Percentiles rank a stretch among this genome's conserved stretches.
Conservation (phyloP, 805 yeast genomes). For the Cyberlindnera mycetangii region DNA sequence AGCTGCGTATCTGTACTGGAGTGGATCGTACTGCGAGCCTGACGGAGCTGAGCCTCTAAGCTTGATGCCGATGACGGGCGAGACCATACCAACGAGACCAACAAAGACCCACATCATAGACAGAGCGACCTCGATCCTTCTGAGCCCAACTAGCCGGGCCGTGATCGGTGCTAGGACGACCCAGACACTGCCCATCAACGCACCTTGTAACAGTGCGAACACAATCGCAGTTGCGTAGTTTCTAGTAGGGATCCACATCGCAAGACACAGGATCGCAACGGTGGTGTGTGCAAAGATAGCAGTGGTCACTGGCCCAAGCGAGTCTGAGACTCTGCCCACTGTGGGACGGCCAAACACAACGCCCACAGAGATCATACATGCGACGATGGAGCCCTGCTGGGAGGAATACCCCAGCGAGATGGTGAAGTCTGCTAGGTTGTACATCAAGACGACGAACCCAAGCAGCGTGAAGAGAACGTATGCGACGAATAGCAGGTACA, state of each 20-base stretch:
- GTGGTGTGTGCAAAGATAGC: constrained; percentile 36
- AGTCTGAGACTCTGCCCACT: constrained; percentile 50
- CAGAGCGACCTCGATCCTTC: constrained; percentile 45
- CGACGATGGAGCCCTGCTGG: constrained; percentile 52
- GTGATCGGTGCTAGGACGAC: constrained; percentile 50
- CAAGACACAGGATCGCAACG: constrained; percentile 40
- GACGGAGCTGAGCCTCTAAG: constrained; percentile 34
- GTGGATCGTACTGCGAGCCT: constrained; percentile 36
- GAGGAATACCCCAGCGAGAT: constrained; percentile 55
- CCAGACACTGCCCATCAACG: constrained; percentile 60
- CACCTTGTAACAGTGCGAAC: constrained; percentile 53
- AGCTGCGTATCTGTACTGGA: constrained; percentile 50
- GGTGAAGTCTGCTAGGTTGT: constrained; percentile 58
- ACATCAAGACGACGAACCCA: constrained; percentile 59
- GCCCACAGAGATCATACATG: constrained; percentile 61
- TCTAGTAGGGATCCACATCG: constrained; percentile 58
- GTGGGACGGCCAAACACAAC: constrained; percentile 53
- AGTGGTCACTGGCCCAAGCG: constrained; percentile 50
- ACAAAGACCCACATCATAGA: constrained; percentile 52
- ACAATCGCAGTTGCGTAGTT: constrained; percentile 53
- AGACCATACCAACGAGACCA: constrained; percentile 47
- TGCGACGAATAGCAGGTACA: constrained; percentile 40
- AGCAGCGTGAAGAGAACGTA: constrained; percentile 48
- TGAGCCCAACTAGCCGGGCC: constrained; percentile 52
- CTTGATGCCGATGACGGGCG: constrained; percentile 60